Conservation (phyloP, 768 basidiomycete genomes). For the Hypholoma sublateritium region DNA sequence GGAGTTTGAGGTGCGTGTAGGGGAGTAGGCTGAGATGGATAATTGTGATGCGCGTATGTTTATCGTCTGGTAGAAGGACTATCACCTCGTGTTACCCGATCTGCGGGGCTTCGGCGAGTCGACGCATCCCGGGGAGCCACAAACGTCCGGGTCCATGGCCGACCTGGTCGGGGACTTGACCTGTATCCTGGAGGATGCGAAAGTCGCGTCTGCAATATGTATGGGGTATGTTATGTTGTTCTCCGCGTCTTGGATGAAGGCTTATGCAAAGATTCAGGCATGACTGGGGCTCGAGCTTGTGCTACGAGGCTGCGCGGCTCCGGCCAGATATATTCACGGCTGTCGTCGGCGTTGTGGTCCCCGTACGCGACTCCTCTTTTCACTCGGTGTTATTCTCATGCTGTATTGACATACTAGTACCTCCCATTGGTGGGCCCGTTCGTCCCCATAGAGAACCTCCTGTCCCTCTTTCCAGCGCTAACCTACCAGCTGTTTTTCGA, state of each 20-base stretch:
- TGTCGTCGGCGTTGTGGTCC: constrained; percentile 58
- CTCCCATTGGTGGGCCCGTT: constrained; percentile 52
- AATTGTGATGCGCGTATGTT: neutral
- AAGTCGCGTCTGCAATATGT: constrained; percentile 50
- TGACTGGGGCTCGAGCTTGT: constrained; percentile 72
- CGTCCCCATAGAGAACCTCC: constrained; percentile 41
- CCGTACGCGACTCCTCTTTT: constrained; percentile 39
- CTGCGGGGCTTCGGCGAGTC: constrained; percentile 73
- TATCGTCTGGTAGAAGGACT: constrained; percentile 43
- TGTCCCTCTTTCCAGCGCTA: constrained; percentile 46
- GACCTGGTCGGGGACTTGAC: constrained; percentile 64
- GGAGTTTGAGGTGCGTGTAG: constrained; percentile 50
- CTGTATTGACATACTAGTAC: constrained; percentile 41
- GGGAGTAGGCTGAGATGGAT: neutral
- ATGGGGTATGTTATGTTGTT: constrained; percentile 49
- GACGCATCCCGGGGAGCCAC: constrained; percentile 60
- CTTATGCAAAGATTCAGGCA: constrained; percentile 41
- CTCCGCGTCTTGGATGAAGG: neutral
- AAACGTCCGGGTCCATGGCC: constrained; percentile 55
- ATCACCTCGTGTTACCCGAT: constrained; percentile 61
- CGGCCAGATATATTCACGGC: constrained; percentile 64
- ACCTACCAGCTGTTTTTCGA: constrained; percentile 69
- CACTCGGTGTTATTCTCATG: neutral
- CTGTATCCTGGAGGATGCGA: constrained; percentile 58
- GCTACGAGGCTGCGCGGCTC: constrained; percentile 68